Conservation (phyloP, 1,284 basidiomycete genomes). For the Malassezia sp. region DNA sequence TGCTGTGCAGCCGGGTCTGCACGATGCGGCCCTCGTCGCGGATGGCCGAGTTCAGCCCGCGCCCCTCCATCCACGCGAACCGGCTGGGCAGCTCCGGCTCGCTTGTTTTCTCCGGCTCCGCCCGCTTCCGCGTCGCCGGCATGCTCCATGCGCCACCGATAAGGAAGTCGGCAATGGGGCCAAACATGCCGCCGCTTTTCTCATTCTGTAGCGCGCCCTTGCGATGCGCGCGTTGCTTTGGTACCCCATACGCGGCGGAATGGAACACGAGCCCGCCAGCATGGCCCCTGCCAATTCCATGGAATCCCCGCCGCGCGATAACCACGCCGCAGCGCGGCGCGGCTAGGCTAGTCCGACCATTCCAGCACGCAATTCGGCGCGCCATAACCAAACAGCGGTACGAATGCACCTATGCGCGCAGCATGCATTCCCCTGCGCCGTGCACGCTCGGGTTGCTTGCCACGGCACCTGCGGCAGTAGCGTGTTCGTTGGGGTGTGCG, state of each 20-base stretch:
- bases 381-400: too few relatives aligned
- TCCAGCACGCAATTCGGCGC: too few relatives aligned
- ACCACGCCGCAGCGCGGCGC: too few relatives aligned
- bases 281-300: neutral
- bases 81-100: slow-evolving; percentile 17
- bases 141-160: too few relatives aligned
- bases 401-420: too few relatives aligned
- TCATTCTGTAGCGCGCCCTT: slow-evolving; percentile 15
- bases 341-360: too few relatives aligned
- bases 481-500: too few relatives aligned
- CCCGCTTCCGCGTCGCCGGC: too few relatives aligned
- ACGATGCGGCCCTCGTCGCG: slow-evolving; percentile 38
- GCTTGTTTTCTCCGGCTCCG: neutral
- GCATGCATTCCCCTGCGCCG: too few relatives aligned
- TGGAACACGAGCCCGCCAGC: slow-evolving; percentile 20
- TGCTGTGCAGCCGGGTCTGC: slow-evolving; percentile 49
- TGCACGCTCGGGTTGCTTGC: too few relatives aligned
- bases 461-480: too few relatives aligned
- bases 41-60: slow-evolving; percentile 31
- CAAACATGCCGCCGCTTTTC: slow-evolving; percentile 34
- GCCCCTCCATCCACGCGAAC: slow-evolving; percentile 4
- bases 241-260: slow-evolving; percentile 49
- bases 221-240: slow-evolving; percentile 35
- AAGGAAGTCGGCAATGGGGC: slow-evolving; percentile 35
- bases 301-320: too few relatives aligned